phyloP scores from a whole-genome alignment of 1,284 basidiomycete genomes.

The Malassezia pachydermatis region DNA sequence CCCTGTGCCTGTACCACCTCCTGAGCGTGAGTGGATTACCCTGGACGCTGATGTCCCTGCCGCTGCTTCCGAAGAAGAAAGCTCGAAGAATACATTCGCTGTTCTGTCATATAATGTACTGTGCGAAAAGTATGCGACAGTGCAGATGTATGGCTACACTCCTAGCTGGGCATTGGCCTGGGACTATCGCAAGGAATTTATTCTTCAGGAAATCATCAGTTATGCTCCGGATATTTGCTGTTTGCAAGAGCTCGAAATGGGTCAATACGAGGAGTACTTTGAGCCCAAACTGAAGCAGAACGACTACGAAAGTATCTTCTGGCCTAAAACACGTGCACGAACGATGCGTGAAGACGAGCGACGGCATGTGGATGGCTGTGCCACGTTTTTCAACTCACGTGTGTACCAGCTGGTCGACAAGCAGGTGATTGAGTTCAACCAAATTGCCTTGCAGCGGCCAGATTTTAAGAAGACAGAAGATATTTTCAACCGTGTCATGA shows the following conservation, averaged over 20 bases:
- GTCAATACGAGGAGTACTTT: constrained; percentile 90
- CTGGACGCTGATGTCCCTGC: constrained; percentile 60
- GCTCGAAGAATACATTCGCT: constrained; percentile 58
- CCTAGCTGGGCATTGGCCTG: constrained; percentile 90
- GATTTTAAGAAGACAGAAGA: constrained; percentile 98
- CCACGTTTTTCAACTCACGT: constrained; percentile 78
- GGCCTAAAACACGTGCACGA: constrained; percentile 85
- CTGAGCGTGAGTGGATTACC: constrained; percentile 70
- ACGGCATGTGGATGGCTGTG: constrained; percentile 86
- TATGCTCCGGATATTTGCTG: constrained; percentile 84
- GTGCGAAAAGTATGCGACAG: constrained; percentile 80
- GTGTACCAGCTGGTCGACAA: constrained; percentile 89
- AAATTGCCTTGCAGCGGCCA: constrained; percentile 78
- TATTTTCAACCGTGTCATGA: constrained; percentile 97
- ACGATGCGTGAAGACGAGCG: constrained; percentile 84
- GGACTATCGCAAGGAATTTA: constrained; percentile 85
- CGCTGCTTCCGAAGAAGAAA: constrained; percentile 46
- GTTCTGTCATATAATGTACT: constrained; percentile 89
- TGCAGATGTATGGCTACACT: constrained; percentile 87
- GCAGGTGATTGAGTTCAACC: constrained; percentile 86
- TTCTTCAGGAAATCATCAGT: constrained; percentile 73
- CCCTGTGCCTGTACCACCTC: constrained; percentile 70
- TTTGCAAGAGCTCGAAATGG: constrained; percentile 78
- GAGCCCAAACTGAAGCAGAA: constrained; percentile 62
- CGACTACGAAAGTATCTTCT: constrained; percentile 84